Evolutionary conservation across 2,329 filamentous ascomycete genomes (phyloP).

Genomic region (Colletotrichum tamarilloi): DNA sequence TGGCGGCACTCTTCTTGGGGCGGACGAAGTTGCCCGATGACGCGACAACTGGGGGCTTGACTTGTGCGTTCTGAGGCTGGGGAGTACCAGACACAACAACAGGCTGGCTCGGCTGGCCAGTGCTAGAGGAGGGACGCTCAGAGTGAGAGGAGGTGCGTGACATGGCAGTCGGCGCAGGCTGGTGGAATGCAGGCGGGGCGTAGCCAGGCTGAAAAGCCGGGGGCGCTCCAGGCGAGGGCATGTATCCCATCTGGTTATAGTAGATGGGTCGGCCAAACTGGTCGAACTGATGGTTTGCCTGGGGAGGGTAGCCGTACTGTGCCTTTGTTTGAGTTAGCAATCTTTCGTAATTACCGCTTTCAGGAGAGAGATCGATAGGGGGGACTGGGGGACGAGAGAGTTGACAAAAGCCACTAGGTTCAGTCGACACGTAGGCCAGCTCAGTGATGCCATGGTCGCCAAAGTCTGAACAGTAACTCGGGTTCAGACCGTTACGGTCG

Average conservation of each 20-base stretch:
- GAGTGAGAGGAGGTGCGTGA: conserved; percentile 86
- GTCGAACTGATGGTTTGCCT: conserved; percentile 50
- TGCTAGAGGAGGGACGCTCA: conserved; percentile 73
- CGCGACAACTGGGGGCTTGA: conserved; percentile 55
- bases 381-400: conserved; percentile 38
- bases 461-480: conserved; percentile 20
- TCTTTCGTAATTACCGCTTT: conserved; percentile 77
- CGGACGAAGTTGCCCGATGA: conserved; percentile 60
- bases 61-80: conserved; percentile 71
- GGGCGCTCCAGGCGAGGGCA: conserved; percentile 48
- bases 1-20: conserved; percentile 76
- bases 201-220: conserved; percentile 60
- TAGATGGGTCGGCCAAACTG: conserved; percentile 54
- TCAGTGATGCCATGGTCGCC: conserved; percentile 39
- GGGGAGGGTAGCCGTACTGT: conserved; percentile 67
- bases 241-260: conserved; percentile 61
- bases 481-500: conserved; percentile 16
- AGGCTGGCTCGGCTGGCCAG: conserved; percentile 68
- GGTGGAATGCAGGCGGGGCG: conserved; percentile 51
- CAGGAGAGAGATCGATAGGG: conserved; percentile 72
- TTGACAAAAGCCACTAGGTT: background rate
- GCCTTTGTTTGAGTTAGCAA: conserved; percentile 78
- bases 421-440: conserved; percentile 42
- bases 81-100: conserved; percentile 70
- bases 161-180: conserved; percentile 68